A percentile compares a stretch with the other conserved stretches of the same genome.
Evolutionary conservation across 176 grass and related monocot genomes (phyloP).

Genomic region (Carex scoparia): DNA sequence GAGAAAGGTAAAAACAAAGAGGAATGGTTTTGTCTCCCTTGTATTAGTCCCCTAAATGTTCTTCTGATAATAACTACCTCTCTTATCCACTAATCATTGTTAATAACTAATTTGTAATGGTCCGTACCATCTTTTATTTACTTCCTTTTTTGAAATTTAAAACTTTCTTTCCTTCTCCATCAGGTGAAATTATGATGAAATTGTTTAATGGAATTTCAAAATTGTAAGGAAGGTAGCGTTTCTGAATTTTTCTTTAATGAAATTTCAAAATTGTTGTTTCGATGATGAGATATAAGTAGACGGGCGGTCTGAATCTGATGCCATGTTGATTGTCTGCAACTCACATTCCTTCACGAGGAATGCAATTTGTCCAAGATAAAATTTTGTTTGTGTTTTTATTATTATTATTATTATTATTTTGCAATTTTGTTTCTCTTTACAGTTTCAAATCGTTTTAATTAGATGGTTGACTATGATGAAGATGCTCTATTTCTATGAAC

Average conservation of each 20-base stretch:
- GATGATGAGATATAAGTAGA: conserved; percentile 79
- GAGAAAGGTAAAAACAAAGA: neutral
- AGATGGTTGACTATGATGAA: conserved; percentile 29
- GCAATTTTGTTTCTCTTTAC: neutral
- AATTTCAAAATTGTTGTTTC: conserved; percentile 11
- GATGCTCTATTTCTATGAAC: conserved; percentile 59
- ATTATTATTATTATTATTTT: neutral
- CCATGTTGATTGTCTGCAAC: conserved; percentile 96
- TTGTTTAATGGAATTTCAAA: too few species aligned
- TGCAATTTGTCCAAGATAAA: conserved; percentile 55
- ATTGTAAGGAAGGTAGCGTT: neutral
- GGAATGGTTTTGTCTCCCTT: too few species aligned
- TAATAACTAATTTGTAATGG: too few species aligned
- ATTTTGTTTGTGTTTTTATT: neutral
- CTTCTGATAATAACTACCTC: too few species aligned
- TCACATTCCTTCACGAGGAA: conserved; percentile 30
- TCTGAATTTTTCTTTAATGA: neutral
- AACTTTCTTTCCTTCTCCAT: too few species aligned
- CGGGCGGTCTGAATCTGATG: conserved; percentile 99
- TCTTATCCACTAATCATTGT: too few species aligned
- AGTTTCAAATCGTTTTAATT: too few species aligned
- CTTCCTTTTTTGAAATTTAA: too few species aligned
- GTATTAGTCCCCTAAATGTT: too few species aligned
- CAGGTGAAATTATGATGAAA: too few species aligned
- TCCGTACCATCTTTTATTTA: too few species aligned